Base-by-base conservation (phyloP, 2,329 filamentous ascomycete species). In the Exophiala phaeomuriformis region DNA sequence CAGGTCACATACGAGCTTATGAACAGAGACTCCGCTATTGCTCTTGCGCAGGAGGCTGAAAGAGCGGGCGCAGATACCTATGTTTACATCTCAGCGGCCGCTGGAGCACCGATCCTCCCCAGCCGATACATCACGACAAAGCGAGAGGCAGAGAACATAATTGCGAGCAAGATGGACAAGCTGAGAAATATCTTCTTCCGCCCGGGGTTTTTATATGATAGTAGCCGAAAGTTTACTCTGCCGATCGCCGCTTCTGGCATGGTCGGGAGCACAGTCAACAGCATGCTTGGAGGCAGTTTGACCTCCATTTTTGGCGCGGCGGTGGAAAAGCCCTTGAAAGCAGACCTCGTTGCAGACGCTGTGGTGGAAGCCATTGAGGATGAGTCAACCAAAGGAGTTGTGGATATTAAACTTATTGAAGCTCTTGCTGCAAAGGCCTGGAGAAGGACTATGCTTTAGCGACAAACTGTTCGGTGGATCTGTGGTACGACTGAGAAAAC, bases 1-100 rank as follows among this genome's bases (percentile, higher is more conserved):
- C 86, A 93, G 71, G 77, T 95, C 64, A 96, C 91, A 12, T 98
- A 98, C 74, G 93, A 97, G 74, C 78, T 90, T 56, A 96, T 98
- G 89, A 98, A 98, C 73, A 81, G 93, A 53, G 55, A 62, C 53
- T 82, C 76, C 73, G 91, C 91, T 45, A 82, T 97, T 57, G 80
- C 85, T 51, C 78, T 96, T 9, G 93, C 91, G 9, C 82, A 85
- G 65, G 87, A 91, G 67, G 83, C 90, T 1, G 77, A 78, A 29
- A 73, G 73, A 33, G 80, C 82, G 55, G 77, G 81, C 35, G 84
- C 85, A 9, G 72, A 77, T 12, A 81, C 83, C 0, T 96, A 95
- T 67, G 82, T 85, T 55, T 97, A 89, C 75, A 85, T 98, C 57
- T 95, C 90, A 35, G 93, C 93, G 1, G 87, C 89, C 0, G 88